Base-by-base conservation (phyloP, 73 alveolate species). In the Tetrahymena elliotti region DNA sequence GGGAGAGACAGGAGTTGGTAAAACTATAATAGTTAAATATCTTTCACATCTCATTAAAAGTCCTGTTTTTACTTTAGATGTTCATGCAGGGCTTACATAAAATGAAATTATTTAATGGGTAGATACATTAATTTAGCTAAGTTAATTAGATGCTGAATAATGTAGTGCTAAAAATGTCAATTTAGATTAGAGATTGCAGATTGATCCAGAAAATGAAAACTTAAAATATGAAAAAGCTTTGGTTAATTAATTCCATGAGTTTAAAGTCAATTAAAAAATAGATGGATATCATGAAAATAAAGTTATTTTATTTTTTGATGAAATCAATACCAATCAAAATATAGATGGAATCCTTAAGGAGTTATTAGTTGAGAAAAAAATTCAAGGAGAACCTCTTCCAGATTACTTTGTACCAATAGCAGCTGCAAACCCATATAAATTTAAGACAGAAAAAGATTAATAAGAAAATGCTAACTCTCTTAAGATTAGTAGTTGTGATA, bases 1-100 rank as follows among this genome's bases (percentile, higher is more conserved):
- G 98, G 99, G 99, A 92, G 99, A 97, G 37, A 96, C 99, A 37
- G 99, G 99, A n/a, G 95, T 96, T 33, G 99, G 99, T 47, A 97
- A 97, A 95, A 97, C 99, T 0, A 97, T 94, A 13, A 84, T 97
- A 54, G 94, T 97, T 6, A 96, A 93, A 83, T 97, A 95, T 93
- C 84, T 98, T 83, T 96, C 98, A 95, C 94, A 88, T 52, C 37
- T 97, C 88, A 94, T 97, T 9, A 94, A 95, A 68, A 68, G 88
- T 10, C 37, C n/a, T 24, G 36, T 68, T 3, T 68, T 96, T 31
- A 97, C 93, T 38, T 92, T 96, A 54, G 93, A 95, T 53, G 93
- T 97, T 52, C 97, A 97, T 96, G 97, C 99, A 52, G 98, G 97
- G 35, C 83, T 96, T 8, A 93, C 84, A 39, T 97, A 97, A 93